Conservation (phyloP, 1,284 basidiomycete genomes). For the Cutaneotrichosporon curvatum region DNA sequence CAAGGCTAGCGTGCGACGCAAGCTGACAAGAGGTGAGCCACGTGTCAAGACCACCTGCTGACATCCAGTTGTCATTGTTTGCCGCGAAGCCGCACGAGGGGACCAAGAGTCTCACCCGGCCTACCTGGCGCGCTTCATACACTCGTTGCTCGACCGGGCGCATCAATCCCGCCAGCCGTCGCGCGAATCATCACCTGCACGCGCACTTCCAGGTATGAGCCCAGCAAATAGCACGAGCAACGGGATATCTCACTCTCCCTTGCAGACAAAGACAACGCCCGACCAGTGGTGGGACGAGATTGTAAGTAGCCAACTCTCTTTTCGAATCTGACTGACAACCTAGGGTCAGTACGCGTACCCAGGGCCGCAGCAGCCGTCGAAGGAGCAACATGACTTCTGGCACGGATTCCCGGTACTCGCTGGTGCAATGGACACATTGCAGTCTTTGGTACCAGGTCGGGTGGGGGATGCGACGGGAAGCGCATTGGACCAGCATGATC, state of each 20-base stretch:
- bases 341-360: constrained; percentile 17
- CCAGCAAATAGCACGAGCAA: neutral
- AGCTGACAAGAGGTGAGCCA: constrained; percentile 14
- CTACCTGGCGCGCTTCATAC: constrained; percentile 18
- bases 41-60: neutral
- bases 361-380: constrained; percentile 13
- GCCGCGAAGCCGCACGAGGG: constrained; percentile 18
- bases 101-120: constrained; percentile 18
- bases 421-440: constrained; percentile 15
- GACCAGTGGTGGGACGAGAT: constrained; percentile 21
- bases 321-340: neutral
- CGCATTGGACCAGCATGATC: constrained; percentile 1
- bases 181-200: constrained; percentile 4
- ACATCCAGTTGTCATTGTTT: constrained; percentile 18
- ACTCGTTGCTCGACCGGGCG: constrained; percentile 19
- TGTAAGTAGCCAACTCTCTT: neutral
- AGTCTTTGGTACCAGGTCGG: neutral
- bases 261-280: constrained; percentile 12
- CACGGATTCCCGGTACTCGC: constrained; percentile 17
- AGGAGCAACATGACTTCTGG: constrained; percentile 19
- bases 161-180: constrained; percentile 15
- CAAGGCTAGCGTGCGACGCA: constrained; percentile 14
- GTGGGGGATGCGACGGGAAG: no score
- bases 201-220: neutral
- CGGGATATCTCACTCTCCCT: constrained; percentile 1